Evolutionary conservation across 345 rosid genomes (phyloP).

Genomic region (Eucalyptus curtisii): DNA sequence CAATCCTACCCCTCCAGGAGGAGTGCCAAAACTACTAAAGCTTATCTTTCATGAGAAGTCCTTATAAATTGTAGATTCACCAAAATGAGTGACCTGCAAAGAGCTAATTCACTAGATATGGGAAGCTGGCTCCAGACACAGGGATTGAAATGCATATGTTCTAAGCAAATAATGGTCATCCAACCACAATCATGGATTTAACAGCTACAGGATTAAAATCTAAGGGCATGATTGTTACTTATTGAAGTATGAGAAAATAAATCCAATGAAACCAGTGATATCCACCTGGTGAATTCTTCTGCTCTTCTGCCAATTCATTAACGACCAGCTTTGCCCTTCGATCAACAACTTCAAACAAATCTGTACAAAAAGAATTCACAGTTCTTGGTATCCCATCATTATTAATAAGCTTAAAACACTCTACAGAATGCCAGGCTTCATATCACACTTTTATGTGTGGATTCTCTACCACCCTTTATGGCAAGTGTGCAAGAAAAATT

Average conservation of each 20-base stretch:
- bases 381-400: not conserved
- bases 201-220: not conserved
- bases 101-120: not conserved
- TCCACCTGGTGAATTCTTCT: slow-evolving; percentile 51
- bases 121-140: not conserved
- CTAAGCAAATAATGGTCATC: not conserved
- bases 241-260: not conserved
- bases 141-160: not conserved
- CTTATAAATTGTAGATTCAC: not conserved
- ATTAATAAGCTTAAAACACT: not conserved
- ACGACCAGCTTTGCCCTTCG: slow-evolving; percentile 95
- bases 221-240: not conserved
- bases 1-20: not conserved
- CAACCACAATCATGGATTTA: not conserved
- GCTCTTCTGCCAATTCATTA: slow-evolving; percentile 75
- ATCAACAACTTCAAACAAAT: slow-evolving; percentile 93
- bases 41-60: not conserved
- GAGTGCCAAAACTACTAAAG: not conserved
- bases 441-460: not conserved
- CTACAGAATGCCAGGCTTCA: not conserved
- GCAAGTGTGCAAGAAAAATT: not conserved
- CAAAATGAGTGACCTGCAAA: not conserved
- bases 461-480: not conserved
- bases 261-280: not conserved
- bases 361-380: slow-evolving; percentile 17